These are phyloP conservation scores for Phycomyces nitens DNA, from an alignment of 192 early-diverging fungal genomes.

Conservation along the genomic window DNA sequence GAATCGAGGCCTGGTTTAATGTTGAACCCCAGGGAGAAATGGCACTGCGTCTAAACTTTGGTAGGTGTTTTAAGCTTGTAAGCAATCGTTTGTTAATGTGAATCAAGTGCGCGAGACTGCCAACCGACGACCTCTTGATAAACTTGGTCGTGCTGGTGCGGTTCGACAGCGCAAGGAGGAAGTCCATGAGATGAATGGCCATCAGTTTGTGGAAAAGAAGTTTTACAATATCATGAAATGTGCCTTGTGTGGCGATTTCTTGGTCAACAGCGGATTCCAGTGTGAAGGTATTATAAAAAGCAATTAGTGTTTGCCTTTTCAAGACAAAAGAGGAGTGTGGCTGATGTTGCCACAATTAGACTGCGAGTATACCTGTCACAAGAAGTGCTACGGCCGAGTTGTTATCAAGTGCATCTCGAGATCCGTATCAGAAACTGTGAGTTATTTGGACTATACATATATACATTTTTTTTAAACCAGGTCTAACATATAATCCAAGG, in stretches of 20 bases:
- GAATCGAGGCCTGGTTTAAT: constrained; percentile 82
- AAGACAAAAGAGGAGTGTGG: too few species aligned
- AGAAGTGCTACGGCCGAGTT: constrained; percentile 81
- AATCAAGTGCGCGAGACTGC: constrained; percentile 45
- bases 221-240: constrained; percentile 99
- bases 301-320: too few species aligned
- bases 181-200: constrained; percentile 85
- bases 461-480: not conserved
- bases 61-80: constrained; percentile 43
- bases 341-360: constrained; percentile 40
- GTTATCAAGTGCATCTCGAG: constrained; percentile 88
- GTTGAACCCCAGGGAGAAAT: constrained; percentile 93
- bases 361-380: constrained; percentile 93
- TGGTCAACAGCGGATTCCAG: constrained; percentile 87
- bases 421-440: constrained; percentile 52
- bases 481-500: constrained; percentile 18
- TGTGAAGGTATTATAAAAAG: constrained; percentile 74
- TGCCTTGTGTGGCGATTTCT: constrained; percentile 91
- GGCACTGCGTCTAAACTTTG: constrained; percentile 80
- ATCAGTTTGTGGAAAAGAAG: constrained; percentile 86
- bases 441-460: not conserved
- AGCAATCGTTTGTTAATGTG: not conserved
- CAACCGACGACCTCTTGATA: constrained; percentile 52
- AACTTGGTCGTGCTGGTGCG: constrained; percentile 73
- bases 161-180: constrained; percentile 79